Evolutionary conservation across 2,329 filamentous ascomycete species (phyloP).

Genomic region (Macrophomina tecta): DNA sequence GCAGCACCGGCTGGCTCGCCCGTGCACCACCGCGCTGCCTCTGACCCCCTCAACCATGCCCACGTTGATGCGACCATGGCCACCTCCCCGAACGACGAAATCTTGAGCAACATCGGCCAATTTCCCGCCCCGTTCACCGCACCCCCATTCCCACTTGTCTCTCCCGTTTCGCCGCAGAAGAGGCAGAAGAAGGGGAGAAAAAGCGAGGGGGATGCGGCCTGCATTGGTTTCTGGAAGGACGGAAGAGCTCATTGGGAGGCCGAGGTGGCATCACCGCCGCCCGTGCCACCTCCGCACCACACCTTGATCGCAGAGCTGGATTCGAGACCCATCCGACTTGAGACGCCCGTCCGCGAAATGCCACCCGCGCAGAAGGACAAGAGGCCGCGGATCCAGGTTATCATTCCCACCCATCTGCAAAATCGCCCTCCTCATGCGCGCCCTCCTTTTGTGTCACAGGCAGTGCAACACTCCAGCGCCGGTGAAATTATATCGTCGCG

Average conservation of each 20-base stretch:
- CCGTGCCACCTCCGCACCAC: slow-evolving; percentile 25
- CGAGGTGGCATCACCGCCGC: slow-evolving; percentile 8
- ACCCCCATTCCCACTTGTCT: slow-evolving; percentile 23
- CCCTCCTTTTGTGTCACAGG: slow-evolving; percentile 33
- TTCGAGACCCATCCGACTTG: slow-evolving; percentile 7
- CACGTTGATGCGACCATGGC: slow-evolving; percentile 41
- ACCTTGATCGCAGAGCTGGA: slow-evolving; percentile 27
- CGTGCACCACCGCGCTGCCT: background rate
- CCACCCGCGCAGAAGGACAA: slow-evolving; percentile 29
- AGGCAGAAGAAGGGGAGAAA: slow-evolving; percentile 12
- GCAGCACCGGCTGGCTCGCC: slow-evolving; percentile 7
- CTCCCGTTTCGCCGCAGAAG: slow-evolving; percentile 28
- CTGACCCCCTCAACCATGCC: slow-evolving; percentile 33
- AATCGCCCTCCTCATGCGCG: slow-evolving; percentile 38
- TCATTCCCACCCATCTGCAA: slow-evolving; percentile 39
- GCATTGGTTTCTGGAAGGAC: slow-evolving; percentile 54
- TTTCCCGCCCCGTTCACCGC: slow-evolving; percentile 33
- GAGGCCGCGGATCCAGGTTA: slow-evolving; percentile 43
- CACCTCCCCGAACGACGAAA: slow-evolving; percentile 48
- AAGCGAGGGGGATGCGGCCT: slow-evolving; percentile 32
- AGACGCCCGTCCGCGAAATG: slow-evolving; percentile 28
- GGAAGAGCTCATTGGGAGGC: slow-evolving; percentile 51
- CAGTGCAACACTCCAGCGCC: slow-evolving; percentile 22
- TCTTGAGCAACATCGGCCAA: slow-evolving; percentile 43
- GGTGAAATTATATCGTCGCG: slow-evolving; percentile 27